Conservation (phyloP, 2,329 filamentous ascomycete species). For the Exophiala aquamarina region DNA sequence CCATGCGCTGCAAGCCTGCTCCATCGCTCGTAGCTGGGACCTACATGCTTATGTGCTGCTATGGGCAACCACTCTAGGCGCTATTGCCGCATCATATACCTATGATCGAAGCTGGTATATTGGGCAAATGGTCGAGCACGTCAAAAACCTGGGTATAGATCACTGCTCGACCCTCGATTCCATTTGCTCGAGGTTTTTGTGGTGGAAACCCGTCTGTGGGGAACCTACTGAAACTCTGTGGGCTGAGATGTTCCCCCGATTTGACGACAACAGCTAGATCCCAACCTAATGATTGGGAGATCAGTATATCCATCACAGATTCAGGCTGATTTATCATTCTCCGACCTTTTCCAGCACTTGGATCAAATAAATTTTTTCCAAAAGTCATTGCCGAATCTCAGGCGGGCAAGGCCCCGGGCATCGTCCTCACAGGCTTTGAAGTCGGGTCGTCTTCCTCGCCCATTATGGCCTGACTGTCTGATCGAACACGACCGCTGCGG, state of each 20-base stretch:
- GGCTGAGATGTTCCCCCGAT: conserved; percentile 11
- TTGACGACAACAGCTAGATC: background rate
- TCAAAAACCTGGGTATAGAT: conserved; percentile 10
- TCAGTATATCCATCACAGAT: background rate
- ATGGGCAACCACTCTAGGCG: conserved; percentile 18
- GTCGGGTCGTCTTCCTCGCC: conserved; percentile 18
- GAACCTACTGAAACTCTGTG: conserved; percentile 12
- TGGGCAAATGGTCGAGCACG: conserved; percentile 11
- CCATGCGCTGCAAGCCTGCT: conserved; percentile 13
- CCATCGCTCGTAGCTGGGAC: conserved; percentile 10
- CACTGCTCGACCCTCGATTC: conserved; percentile 16
- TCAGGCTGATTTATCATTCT: no score
- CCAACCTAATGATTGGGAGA: background rate
- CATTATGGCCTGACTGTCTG: conserved; percentile 24
- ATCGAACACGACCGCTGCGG: conserved; percentile 15
- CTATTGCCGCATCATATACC: conserved; percentile 15
- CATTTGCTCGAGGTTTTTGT: conserved; percentile 17
- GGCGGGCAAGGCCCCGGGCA: conserved; percentile 22
- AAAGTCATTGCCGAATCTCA: conserved; percentile 6
- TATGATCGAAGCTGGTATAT: conserved; percentile 15
- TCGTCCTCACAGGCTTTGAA: conserved; percentile 13
- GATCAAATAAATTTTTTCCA: no score
- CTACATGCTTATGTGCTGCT: conserved; percentile 17
- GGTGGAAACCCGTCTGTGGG: conserved; percentile 23
- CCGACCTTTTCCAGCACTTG: background rate